A percentile compares a stretch with the other conserved stretches of the same genome.
These are phyloP conservation scores for Verticillium dahliae DNA, from an alignment of 2,329 filamentous ascomycete species.

Conservation along the genomic window DNA sequence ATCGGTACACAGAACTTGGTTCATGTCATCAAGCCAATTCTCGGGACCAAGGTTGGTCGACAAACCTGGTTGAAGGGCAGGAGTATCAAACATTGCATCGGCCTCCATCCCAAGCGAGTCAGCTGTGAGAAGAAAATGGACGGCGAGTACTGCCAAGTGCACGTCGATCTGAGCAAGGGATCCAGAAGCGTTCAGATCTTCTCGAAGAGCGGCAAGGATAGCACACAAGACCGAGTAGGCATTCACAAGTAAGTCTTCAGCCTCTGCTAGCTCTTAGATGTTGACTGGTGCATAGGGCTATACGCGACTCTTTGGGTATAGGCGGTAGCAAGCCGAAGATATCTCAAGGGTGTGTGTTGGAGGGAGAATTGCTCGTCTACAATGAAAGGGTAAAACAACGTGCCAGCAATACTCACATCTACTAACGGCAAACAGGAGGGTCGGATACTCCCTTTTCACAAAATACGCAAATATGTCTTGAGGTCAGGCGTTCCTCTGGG, in stretches of 20 bases:
- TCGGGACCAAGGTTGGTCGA: conserved; percentile 59
- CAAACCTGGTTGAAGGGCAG: conserved; percentile 59
- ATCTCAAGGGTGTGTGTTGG: conserved; percentile 63
- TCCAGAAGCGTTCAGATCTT: conserved; percentile 66
- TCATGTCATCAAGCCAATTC: conserved; percentile 39
- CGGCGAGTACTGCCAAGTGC: conserved; percentile 86
- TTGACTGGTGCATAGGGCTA: conserved; percentile 31
- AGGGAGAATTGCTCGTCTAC: conserved; percentile 78
- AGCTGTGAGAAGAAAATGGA: conserved; percentile 79
- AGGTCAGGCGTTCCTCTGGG: conserved; percentile 67
- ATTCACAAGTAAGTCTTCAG: conserved; percentile 44
- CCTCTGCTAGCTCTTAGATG: neutral
- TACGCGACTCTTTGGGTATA: conserved; percentile 59
- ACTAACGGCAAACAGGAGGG: conserved; percentile 34
- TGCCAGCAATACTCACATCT: neutral
- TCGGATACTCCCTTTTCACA: conserved; percentile 69
- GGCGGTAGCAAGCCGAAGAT: conserved; percentile 52
- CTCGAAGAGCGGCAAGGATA: conserved; percentile 88
- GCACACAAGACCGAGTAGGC: conserved; percentile 60
- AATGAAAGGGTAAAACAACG: conserved; percentile 48
- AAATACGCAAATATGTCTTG: conserved; percentile 72
- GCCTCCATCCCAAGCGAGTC: conserved; percentile 56
- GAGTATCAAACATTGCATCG: conserved; percentile 68
- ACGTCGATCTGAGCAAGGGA: conserved; percentile 60
- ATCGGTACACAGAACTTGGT: conserved; percentile 17